A percentile compares a stretch with the other conserved stretches of the same genome.
Conservation (phyloP, 805 yeast genomes). For the Lipomyces orientalis region DNA sequence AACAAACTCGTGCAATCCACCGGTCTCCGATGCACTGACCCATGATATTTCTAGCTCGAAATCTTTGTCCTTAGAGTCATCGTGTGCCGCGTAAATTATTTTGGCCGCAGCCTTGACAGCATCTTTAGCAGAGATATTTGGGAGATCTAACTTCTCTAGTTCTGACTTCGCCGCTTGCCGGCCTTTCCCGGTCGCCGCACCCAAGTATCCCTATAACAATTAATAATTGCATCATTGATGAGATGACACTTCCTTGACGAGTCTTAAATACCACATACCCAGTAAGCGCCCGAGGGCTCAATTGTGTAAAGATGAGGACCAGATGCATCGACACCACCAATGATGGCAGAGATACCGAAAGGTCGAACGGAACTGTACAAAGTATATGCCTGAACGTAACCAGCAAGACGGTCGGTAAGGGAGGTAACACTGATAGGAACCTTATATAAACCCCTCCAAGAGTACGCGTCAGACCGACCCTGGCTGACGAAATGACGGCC, state of each 20-base stretch:
- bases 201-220: slow-evolving; percentile 69
- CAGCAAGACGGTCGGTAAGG: slow-evolving; percentile 84
- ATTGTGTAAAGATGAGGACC: slow-evolving; percentile 95
- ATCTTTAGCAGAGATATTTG: slow-evolving; percentile 70
- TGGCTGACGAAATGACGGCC: slow-evolving; percentile 91
- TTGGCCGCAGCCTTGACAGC: slow-evolving; percentile 94
- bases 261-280: slow-evolving; percentile 53
- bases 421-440: slow-evolving; percentile 79
- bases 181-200: slow-evolving; percentile 98
- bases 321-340: slow-evolving; percentile 90
- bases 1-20: slow-evolving; percentile 77
- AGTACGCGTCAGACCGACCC: slow-evolving; percentile 88
- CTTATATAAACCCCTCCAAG: slow-evolving; percentile 77
- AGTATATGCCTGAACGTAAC: slow-evolving; percentile 93
- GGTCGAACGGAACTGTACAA: slow-evolving; percentile 97
- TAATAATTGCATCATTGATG: neutral
- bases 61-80: slow-evolving; percentile 96
- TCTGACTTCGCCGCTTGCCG: slow-evolving; percentile 98
- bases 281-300: slow-evolving; percentile 95
- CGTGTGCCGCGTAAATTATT: slow-evolving; percentile 92
- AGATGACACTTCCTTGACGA: neutral
- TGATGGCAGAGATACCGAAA: slow-evolving; percentile 88
- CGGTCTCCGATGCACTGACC: slow-evolving; percentile 77
- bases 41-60: slow-evolving; percentile 94
- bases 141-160: slow-evolving; percentile 83